Percentiles rank a stretch among this genome's conserved stretches.
Evolutionary conservation across 2,329 filamentous ascomycete genomes (phyloP).

Genomic region (Verticillium dahliae): DNA sequence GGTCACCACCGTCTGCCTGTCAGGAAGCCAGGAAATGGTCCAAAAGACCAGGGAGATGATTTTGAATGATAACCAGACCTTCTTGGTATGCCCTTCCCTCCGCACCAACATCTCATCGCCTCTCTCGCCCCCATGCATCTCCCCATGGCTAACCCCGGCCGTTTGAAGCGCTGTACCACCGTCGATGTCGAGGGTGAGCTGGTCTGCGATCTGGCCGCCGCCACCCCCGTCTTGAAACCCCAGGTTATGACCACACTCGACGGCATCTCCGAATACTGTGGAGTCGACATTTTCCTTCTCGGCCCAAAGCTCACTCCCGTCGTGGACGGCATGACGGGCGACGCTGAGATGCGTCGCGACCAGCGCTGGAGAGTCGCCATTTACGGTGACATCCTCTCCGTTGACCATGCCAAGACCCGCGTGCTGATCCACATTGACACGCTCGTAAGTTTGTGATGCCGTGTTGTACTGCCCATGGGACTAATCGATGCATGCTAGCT

Average conservation of each 20-base stretch:
- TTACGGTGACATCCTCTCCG: slow-evolving; percentile 90
- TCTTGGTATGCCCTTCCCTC: slow-evolving; percentile 62
- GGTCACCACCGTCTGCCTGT: slow-evolving; percentile 85
- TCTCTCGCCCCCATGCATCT: slow-evolving; percentile 6
- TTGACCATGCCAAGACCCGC: slow-evolving; percentile 94
- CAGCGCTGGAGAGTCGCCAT: slow-evolving; percentile 89
- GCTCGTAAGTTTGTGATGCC: slow-evolving; percentile 48
- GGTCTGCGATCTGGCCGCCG: slow-evolving; percentile 66
- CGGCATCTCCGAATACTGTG: slow-evolving; percentile 78
- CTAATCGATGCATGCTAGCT: slow-evolving; percentile 40
- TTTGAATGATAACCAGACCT: slow-evolving; percentile 85
- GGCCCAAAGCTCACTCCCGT: slow-evolving; percentile 82
- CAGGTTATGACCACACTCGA: slow-evolving; percentile 80
- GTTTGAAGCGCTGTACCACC: slow-evolving; percentile 71
- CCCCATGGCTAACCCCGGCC: neutral
- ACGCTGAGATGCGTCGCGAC: slow-evolving; percentile 77
- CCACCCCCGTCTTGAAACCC: slow-evolving; percentile 55
- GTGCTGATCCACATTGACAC: slow-evolving; percentile 96
- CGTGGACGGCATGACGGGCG: slow-evolving; percentile 66
- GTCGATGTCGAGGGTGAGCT: slow-evolving; percentile 91
- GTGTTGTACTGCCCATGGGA: neutral
- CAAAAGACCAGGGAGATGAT: slow-evolving; percentile 86
- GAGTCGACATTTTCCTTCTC: slow-evolving; percentile 93
- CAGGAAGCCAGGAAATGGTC: slow-evolving; percentile 79
- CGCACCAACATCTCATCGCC: slow-evolving; percentile 1